These are phyloP conservation scores for Peniophora sp. DNA, from an alignment of 1,284 basidiomycete species.

Conservation along the genomic window DNA sequence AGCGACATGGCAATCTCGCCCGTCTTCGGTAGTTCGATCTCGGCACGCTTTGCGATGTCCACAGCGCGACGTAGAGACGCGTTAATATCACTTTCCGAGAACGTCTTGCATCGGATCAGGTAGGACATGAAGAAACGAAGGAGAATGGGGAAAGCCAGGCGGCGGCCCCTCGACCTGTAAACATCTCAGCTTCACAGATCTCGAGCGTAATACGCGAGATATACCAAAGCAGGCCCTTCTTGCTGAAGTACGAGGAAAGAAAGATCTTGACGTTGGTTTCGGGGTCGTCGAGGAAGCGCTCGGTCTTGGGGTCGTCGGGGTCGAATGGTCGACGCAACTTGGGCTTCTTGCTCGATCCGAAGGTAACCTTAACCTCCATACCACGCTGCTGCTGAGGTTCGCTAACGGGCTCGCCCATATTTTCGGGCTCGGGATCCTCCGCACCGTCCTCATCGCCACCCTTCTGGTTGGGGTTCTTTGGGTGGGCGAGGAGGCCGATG, in stretches of 20 bases:
- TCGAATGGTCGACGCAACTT: not conserved
- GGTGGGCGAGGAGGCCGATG: slow-evolving; percentile 36
- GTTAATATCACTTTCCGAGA: slow-evolving; percentile 36
- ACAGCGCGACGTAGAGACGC: slow-evolving; percentile 40
- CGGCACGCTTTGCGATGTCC: slow-evolving; percentile 37
- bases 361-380: not conserved
- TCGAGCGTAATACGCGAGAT: slow-evolving; percentile 15
- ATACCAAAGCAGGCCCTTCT: slow-evolving; percentile 58
- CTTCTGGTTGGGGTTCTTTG: slow-evolving; percentile 13
- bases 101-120: slow-evolving; percentile 47
- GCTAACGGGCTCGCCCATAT: not conserved
- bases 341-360: not conserved
- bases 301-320: slow-evolving; percentile 8
- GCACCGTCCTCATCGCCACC: slow-evolving; percentile 20
- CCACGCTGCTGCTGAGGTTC: not conserved
- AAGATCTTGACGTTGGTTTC: slow-evolving; percentile 46
- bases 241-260: slow-evolving; percentile 55
- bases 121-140: slow-evolving; percentile 56
- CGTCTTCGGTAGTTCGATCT: slow-evolving; percentile 49
- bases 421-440: slow-evolving; percentile 23
- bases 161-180: slow-evolving; percentile 14
- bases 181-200: slow-evolving; percentile 19
- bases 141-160: slow-evolving; percentile 42
- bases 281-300: slow-evolving; percentile 50
- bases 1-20: slow-evolving; percentile 19